Evolutionary conservation across 139 green algal species (phyloP), one percentile per base, ranked within the genome.

Genomic region (Chlorella vulgaris): DNA sequence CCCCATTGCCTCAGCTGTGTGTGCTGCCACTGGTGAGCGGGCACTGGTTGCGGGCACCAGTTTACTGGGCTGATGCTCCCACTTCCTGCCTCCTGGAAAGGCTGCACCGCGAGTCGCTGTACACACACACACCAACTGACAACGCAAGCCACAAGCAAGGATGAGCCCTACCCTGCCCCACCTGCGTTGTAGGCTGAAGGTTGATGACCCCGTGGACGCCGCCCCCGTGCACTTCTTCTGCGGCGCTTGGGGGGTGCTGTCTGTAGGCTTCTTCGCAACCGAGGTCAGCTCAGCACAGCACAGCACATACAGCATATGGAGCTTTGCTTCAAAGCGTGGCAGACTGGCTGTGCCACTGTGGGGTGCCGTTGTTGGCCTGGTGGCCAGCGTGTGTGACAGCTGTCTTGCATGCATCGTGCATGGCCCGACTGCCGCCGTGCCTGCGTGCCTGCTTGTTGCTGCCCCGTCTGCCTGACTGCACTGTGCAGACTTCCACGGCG

Each of bases 121-220:
- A 7, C 60, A 35, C 60, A n/a, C 26, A 33, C 26, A 19, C 60
- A 68, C 26, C 26, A 68, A 7, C 60, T 68, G 21, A 13, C 24
- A 68, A 15, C 28, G 60, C 26, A 13, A n/a, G 15, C 19, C 7
- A 31, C n/a, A 19, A 33, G n/a, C 13, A 68, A 33, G 19, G 60
- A 68, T 68, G 60, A n/a, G n/a, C n/a, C n/a, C n/a, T n/a, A n/a
- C n/a, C n/a, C n/a, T n/a, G n/a, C n/a, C n/a, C n/a, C n/a, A n/a
- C n/a, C n/a, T n/a, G 60, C 60, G 60, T 7, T 68, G 60, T 19
- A 74, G 42, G 53, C 65, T 92, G 22, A 68, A 86, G n/a, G 89
- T 95, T 36, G 92, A 96, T 84, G 92, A 96, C 79, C 92, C 92
- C 4, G 74, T 96, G 42, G 84, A 90, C 29, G 86, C 89, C 2